Base-by-base conservation (phyloP, 176 grass and related monocot species). In the maize (Zea mays) region DNA sequence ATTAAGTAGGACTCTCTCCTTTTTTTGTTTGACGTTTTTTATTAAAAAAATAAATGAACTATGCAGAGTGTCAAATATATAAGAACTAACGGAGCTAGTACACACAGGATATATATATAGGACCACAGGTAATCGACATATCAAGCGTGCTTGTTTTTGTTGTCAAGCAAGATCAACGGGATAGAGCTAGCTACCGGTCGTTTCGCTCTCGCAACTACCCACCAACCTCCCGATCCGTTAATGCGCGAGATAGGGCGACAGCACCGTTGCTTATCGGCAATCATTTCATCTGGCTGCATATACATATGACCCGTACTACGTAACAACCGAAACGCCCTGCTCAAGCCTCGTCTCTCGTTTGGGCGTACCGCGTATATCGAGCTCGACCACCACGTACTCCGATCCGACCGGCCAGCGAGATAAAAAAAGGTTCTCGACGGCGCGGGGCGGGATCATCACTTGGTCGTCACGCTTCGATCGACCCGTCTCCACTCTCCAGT, bases 191-290 rank as follows among this genome's bases (percentile, higher is more conserved):
- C 74, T 0, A 41, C 74, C 56, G 67, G 36, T 71, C 82, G 43
- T 56, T 15, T 51, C 74, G 64, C 7, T 10, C 41, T 10, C 41
- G 59, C 6, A 73, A 87, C 6, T 73, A 87, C 79, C 33, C 76
- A 72, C 37, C 85, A 87, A 82, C 73, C 57, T 46, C 73, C 73
- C 40, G 41, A 62, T 61, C 73, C 56, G 73, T 75, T 46, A 76
- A 41, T 17, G 71, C 2, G 54, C 52, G 72, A 74, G 51, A 27
- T 27, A 27, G 27, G 43, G 54, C 38, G 62, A 79, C 76, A 5
- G 76, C 76, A 21, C 61, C 76, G 47, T 78, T 39, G 75, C 75
- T 65, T 65, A 65, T 48, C 60, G 34, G 16, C 42, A 52, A 65
- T 62, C 45, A 50, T 36, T 44, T 14, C 33, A 5, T 4, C 38